Evolutionary conservation across 768 basidiomycete species (phyloP).

Genomic region (Leccinum variicolor): DNA sequence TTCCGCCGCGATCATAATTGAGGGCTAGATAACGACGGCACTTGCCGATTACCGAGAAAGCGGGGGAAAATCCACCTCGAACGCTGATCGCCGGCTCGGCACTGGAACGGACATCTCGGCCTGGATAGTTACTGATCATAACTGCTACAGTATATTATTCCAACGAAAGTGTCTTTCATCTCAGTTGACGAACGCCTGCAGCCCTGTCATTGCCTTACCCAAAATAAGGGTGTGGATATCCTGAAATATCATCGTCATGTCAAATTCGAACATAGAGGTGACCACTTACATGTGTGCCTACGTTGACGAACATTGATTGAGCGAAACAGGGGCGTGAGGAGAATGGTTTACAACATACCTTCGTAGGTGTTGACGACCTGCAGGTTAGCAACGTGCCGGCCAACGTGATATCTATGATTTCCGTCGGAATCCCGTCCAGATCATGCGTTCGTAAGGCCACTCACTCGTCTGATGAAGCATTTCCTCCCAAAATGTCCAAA

Average conservation of each 20-base stretch:
- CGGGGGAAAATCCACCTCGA: not conserved
- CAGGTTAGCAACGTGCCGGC: conserved; percentile 90
- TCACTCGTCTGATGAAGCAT: conserved; percentile 90
- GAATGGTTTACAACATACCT: conserved; percentile 41
- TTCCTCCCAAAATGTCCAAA: conserved; percentile 91
- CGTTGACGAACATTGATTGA: conserved; percentile 3
- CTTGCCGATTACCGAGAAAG: not conserved
- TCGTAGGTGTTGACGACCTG: conserved; percentile 98
- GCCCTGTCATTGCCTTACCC: conserved; percentile 89
- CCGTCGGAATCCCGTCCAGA: not conserved
- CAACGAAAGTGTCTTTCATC: not conserved
- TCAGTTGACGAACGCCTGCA: conserved; percentile 77
- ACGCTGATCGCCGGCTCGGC: not conserved
- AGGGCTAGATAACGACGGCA: not conserved
- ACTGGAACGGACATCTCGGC: not conserved
- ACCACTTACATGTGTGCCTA: conserved; percentile 58
- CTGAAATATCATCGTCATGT: conserved; percentile 35
- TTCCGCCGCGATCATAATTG: not conserved
- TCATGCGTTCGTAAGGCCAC: conserved; percentile 16
- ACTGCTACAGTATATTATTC: not conserved
- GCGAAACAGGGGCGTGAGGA: not conserved
- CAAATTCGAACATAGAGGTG: not conserved
- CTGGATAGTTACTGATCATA: not conserved
- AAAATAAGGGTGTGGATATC: conserved; percentile 91
- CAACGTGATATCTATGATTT: conserved; percentile 75